Percentiles rank a stretch among this genome's conserved stretches.
phyloP scores from a whole-genome alignment of 1,139 yeast species.

The Magnusiomyces tetraspermus region DNA sequence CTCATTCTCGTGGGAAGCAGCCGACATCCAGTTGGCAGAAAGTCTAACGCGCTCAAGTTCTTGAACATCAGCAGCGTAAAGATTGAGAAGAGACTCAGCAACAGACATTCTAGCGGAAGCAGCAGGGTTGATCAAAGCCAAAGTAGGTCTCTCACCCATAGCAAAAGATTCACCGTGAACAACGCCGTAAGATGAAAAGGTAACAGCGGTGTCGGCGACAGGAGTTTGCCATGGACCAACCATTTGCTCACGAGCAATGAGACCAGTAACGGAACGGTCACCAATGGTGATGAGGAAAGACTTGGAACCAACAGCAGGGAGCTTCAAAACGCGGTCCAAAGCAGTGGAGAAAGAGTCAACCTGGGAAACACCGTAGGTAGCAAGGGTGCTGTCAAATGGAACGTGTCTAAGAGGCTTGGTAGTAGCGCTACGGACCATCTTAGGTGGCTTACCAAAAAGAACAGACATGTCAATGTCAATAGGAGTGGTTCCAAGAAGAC shows the following conservation, averaged over 20 bases:
- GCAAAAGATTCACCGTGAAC: slow-evolving; percentile 95
- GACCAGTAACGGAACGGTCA: slow-evolving; percentile 93
- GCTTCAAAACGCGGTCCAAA: slow-evolving; percentile 66
- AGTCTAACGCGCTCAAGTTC: slow-evolving; percentile 67
- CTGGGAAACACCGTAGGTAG: slow-evolving; percentile 12
- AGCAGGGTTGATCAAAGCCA: slow-evolving; percentile 83
- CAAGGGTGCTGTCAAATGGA: slow-evolving; percentile 38
- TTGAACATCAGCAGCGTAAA: slow-evolving; percentile 83
- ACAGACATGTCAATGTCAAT: slow-evolving; percentile 95
- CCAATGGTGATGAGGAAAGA: slow-evolving; percentile 93
- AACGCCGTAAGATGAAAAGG: slow-evolving; percentile 79
- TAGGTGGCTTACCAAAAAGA: slow-evolving; percentile 96
- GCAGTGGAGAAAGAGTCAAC: slow-evolving; percentile 35
- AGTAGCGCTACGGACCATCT: slow-evolving; percentile 71
- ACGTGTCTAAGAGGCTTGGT: slow-evolving; percentile 54
- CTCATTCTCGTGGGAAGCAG: slow-evolving; percentile 92
- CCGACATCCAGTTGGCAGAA: slow-evolving; percentile 99
- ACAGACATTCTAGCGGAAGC: slow-evolving; percentile 97
- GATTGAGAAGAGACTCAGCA: slow-evolving; percentile 85
- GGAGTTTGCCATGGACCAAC: slow-evolving; percentile 99
- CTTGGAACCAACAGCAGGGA: slow-evolving; percentile 95
- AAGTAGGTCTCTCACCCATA: slow-evolving; percentile 91
- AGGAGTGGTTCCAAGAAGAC: slow-evolving; percentile 66
- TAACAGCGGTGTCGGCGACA: slow-evolving; percentile 98
- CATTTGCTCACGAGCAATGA: slow-evolving; percentile 96